A percentile compares a stretch with the other conserved stretches of the same genome.
Evolutionary conservation across 805 yeast species (phyloP).

Genomic region (Saturnispora hagleri): DNA sequence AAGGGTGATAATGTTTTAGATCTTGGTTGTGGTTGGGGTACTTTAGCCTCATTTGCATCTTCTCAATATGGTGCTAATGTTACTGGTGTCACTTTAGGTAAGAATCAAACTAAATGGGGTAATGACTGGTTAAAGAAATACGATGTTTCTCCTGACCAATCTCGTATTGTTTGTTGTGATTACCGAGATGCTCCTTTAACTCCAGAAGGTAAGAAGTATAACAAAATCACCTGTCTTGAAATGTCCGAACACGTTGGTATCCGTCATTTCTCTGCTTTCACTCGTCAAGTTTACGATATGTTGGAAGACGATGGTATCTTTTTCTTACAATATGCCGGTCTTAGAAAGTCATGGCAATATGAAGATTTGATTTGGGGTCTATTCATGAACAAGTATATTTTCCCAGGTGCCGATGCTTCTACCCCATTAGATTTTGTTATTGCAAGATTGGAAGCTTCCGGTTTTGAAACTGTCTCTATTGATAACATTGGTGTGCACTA

Average conservation of each 20-base stretch:
- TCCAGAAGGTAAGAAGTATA: slow-evolving; percentile 49
- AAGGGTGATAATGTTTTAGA: slow-evolving; percentile 72
- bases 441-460: slow-evolving; percentile 67
- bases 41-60: slow-evolving; percentile 78
- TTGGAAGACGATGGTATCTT: slow-evolving; percentile 88
- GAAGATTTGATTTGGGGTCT: slow-evolving; percentile 92
- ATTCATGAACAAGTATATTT: slow-evolving; percentile 91
- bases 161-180: slow-evolving; percentile 71
- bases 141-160: slow-evolving; percentile 61
- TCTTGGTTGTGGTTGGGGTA: slow-evolving; percentile 96
- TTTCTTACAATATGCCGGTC: slow-evolving; percentile 81
- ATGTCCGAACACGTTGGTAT: slow-evolving; percentile 97
- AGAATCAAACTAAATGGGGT: slow-evolving; percentile 88
- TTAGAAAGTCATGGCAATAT: slow-evolving; percentile 89
- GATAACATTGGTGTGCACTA: slow-evolving; percentile 92
- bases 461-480: slow-evolving; percentile 73
- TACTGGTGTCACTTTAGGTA: slow-evolving; percentile 85
- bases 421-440: slow-evolving; percentile 84
- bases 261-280: slow-evolving; percentile 66
- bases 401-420: slow-evolving; percentile 97
- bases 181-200: slow-evolving; percentile 85
- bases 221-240: slow-evolving; percentile 84
- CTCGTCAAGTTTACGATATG: slow-evolving; percentile 74
- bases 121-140: slow-evolving; percentile 58
- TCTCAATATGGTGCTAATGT: slow-evolving; percentile 75